Evolutionary conservation across 1,139 yeast genomes (phyloP).

Genomic region (Diutina scorzettiae): DNA sequence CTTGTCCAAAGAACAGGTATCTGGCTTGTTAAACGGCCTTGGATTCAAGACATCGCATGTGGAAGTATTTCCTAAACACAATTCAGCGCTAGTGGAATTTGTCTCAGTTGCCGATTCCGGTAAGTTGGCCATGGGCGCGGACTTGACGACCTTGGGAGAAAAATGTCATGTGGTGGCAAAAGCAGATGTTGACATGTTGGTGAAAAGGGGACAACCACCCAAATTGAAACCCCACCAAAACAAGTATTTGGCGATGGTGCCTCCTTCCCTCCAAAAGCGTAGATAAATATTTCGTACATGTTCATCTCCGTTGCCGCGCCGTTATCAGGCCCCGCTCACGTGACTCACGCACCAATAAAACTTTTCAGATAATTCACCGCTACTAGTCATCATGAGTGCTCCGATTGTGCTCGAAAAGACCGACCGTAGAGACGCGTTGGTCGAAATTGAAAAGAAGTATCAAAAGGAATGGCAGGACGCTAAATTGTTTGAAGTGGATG

Average conservation of each 20-base stretch:
- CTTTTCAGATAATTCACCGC: conserved; percentile 1
- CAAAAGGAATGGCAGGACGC: conserved; percentile 83
- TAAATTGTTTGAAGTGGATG: conserved; percentile 73
- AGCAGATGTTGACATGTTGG: background rate
- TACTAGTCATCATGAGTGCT: conserved; percentile 23
- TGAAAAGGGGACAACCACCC: background rate
- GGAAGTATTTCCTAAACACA: background rate
- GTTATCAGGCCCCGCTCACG: too few species aligned
- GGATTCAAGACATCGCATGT: background rate
- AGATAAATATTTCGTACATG: too few species aligned
- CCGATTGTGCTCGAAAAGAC: conserved; percentile 43
- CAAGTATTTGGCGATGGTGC: background rate
- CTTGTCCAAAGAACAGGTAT: background rate
- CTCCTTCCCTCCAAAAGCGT: background rate
- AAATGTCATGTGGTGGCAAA: background rate
- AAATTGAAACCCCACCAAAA: background rate
- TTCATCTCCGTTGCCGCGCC: too few species aligned
- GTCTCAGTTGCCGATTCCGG: background rate
- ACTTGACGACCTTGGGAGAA: background rate
- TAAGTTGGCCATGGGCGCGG: background rate
- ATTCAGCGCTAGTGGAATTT: background rate
- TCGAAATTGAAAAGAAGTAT: conserved; percentile 81
- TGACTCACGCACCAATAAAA: conserved; percentile 2
- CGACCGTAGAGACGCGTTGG: conserved; percentile 86
- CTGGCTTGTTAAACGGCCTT: background rate